Conservation (phyloP, 2,329 filamentous ascomycete genomes). For the Calonectria pseudoturangicola region DNA sequence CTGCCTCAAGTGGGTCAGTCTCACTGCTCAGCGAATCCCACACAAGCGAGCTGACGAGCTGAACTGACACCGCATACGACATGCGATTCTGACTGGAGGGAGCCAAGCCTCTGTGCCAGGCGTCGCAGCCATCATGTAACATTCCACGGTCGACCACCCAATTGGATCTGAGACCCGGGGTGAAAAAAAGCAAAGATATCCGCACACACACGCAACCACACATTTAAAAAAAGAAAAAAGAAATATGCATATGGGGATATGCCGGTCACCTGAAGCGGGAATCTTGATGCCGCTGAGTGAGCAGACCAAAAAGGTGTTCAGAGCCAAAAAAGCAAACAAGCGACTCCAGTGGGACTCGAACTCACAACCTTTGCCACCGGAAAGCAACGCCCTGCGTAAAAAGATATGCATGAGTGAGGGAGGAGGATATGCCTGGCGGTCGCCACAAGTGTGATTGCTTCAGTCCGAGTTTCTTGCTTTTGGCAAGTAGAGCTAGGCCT, state of each 20-base stretch:
- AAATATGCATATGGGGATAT: no score
- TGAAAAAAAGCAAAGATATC: background rate
- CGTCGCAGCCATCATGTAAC: background rate
- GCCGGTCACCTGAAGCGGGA: no score
- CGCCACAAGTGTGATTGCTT: no score
- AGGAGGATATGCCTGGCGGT: no score
- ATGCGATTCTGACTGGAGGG: background rate
- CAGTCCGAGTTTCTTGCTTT: no score
- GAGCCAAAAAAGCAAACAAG: background rate
- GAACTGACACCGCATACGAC: conserved; percentile 1
- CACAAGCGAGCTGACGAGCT: background rate
- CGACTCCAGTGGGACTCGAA: conserved; percentile 59
- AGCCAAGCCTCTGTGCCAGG: conserved; percentile 18
- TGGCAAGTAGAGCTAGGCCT: no score
- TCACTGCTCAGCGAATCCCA: background rate
- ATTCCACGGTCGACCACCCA: background rate
- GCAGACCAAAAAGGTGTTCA: background rate
- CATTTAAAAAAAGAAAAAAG: no score
- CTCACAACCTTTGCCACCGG: conserved; percentile 61
- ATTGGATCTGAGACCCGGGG: background rate
- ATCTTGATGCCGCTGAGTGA: no score
- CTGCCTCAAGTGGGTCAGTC: background rate
- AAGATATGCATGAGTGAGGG: no score
- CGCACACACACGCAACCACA: no score
- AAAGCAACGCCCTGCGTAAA: conserved; percentile 56